These are phyloP conservation scores for Fusarium metavorans DNA, from an alignment of 2,329 filamentous ascomycete species.

Conservation along the genomic window DNA sequence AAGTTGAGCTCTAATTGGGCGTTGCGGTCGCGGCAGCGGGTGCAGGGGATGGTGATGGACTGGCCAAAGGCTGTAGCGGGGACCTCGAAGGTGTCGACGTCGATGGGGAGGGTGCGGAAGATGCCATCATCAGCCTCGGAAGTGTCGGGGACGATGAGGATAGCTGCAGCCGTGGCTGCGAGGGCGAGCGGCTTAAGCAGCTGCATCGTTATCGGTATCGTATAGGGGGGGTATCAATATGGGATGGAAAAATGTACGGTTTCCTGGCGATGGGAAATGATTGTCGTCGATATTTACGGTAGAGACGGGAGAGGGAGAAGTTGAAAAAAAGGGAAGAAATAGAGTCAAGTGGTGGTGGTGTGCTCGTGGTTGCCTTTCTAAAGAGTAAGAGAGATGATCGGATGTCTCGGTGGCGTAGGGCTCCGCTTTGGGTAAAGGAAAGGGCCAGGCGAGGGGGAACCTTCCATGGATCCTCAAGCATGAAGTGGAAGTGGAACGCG, in stretches of 20 bases:
- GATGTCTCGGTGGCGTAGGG: slow-evolving; percentile 38
- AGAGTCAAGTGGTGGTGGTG: slow-evolving; percentile 17
- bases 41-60: slow-evolving; percentile 63
- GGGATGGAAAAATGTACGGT: neutral
- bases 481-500: neutral
- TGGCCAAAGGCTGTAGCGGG: slow-evolving; percentile 51
- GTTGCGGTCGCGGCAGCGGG: slow-evolving; percentile 62
- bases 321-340: slow-evolving; percentile 6
- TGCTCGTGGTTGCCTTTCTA: slow-evolving; percentile 6
- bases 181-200: slow-evolving; percentile 49
- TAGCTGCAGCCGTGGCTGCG: slow-evolving; percentile 55
- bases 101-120: slow-evolving; percentile 55
- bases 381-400: slow-evolving; percentile 20
- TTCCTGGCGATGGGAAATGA: neutral
- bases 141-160: slow-evolving; percentile 66
- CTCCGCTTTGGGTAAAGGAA: slow-evolving; percentile 29
- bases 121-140: slow-evolving; percentile 56
- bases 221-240: neutral
- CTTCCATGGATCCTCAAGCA: neutral
- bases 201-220: slow-evolving; percentile 44
- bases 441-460: slow-evolving; percentile 3
- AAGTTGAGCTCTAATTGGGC: slow-evolving; percentile 67
- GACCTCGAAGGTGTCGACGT: slow-evolving; percentile 52
- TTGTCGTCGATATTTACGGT: neutral
- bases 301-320: slow-evolving; percentile 6